These are phyloP conservation scores for Lactarius tabidus DNA, from an alignment of 768 basidiomycete species.

Conservation along the genomic window DNA sequence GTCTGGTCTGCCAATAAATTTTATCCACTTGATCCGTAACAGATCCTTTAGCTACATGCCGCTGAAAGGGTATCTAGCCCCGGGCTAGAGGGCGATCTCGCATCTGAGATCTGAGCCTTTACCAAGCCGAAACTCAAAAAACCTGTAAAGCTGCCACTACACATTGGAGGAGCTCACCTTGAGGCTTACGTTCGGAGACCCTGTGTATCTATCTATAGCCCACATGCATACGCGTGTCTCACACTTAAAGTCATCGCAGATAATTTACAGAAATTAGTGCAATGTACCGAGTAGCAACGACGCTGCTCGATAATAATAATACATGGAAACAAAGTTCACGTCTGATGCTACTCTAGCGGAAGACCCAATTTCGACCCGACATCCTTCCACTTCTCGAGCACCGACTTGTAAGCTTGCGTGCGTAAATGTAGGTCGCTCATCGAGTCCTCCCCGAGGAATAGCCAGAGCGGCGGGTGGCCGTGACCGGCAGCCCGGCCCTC, in stretches of 20 bases:
- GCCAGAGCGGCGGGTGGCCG: conserved; percentile 24
- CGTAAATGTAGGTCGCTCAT: conserved; percentile 25
- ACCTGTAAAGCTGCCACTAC: neutral
- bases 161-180: neutral
- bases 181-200: neutral
- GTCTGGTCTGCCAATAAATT: neutral
- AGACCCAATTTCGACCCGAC: conserved; percentile 13
- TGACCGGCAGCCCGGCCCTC: conserved; percentile 28
- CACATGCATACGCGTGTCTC: neutral
- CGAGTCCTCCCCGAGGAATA: conserved; percentile 31
- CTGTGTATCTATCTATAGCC: neutral
- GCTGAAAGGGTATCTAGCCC: too few relatives aligned
- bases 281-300: neutral
- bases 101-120: neutral
- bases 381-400: conserved; percentile 13
- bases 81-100: neutral
- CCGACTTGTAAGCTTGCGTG: neutral
- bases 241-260: neutral
- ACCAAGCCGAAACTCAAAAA: neutral
- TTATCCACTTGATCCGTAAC: neutral
- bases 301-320: neutral
- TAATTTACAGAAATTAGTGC: neutral
- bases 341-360: neutral
- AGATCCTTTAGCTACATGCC: neutral
- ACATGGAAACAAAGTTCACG: neutral